These are phyloP conservation scores for Schwanniomyces pseudopolymorphus DNA, from an alignment of 805 yeast species.

Conservation along the genomic window DNA sequence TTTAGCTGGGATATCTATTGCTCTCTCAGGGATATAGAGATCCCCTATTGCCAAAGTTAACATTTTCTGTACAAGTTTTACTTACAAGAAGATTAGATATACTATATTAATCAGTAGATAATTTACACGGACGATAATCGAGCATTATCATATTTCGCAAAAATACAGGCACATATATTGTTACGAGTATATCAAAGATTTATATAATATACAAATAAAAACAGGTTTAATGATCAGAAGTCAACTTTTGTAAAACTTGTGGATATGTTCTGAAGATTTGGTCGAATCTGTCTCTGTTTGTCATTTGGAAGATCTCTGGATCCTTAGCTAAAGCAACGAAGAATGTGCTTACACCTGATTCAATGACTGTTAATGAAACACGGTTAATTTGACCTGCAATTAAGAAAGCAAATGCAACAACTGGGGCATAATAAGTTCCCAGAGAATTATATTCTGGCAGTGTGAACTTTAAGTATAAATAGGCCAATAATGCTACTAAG, in stretches of 20 bases:
- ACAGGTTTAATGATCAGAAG: conserved; percentile 27
- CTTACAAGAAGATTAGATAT: neutral
- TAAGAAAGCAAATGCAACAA: conserved; percentile 70
- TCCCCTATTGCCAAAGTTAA: conserved; percentile 78
- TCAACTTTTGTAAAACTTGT: conserved; percentile 57
- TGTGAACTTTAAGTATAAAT: conserved; percentile 65
- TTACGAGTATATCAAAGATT: neutral
- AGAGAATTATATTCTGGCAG: conserved; percentile 60
- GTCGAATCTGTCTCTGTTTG: conserved; percentile 67
- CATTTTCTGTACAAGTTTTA: conserved; percentile 18
- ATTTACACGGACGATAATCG: neutral
- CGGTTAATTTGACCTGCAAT: conserved; percentile 76
- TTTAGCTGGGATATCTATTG: conserved; percentile 58
- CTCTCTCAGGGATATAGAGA: conserved; percentile 84
- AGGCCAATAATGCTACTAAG: conserved; percentile 57
- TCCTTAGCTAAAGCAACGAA: conserved; percentile 81
- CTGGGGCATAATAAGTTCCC: conserved; percentile 67
- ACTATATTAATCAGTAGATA: neutral
- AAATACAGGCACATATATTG: conserved; percentile 1
- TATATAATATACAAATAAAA: neutral
- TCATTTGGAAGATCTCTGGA: conserved; percentile 76
- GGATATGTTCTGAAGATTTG: conserved; percentile 67
- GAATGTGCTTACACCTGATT: conserved; percentile 80
- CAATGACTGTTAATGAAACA: conserved; percentile 69
- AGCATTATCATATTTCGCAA: neutral